Conservation (phyloP, 495 filamentous ascomycete species). For the Penicillium lividum region DNA sequence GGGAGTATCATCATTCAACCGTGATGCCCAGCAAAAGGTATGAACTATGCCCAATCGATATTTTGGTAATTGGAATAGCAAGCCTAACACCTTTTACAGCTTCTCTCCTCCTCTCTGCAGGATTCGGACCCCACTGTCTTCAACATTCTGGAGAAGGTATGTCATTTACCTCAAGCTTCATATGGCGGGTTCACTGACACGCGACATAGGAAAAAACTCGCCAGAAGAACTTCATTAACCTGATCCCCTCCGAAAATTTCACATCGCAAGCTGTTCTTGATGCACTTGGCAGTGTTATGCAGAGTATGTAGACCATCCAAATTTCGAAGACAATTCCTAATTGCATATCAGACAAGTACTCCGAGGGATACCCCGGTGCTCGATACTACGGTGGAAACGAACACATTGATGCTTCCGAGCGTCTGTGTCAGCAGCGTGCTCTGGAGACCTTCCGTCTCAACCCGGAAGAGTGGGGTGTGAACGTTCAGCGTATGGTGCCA, state of each 20-base stretch:
- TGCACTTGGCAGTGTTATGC: constrained; percentile 96
- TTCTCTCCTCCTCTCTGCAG: constrained; percentile 76
- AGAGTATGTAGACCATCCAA: constrained; percentile 62
- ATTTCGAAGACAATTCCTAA: constrained; percentile 11
- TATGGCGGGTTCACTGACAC: constrained; percentile 13
- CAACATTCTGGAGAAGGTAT: constrained; percentile 86
- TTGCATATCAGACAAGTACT: constrained; percentile 82
- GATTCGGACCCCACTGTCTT: constrained; percentile 85
- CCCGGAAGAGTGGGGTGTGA: constrained; percentile 92
- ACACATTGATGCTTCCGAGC: constrained; percentile 87
- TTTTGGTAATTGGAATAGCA: not conserved
- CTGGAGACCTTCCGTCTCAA: constrained; percentile 82
- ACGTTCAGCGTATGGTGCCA: constrained; percentile 78
- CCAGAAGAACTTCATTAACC: constrained; percentile 97
- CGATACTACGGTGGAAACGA: constrained; percentile 98
- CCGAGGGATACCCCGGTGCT: constrained; percentile 95
- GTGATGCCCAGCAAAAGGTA: constrained; percentile 48
- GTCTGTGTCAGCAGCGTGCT: constrained; percentile 85
- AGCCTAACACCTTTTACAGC: constrained; percentile 45
- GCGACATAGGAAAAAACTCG: constrained; percentile 81
- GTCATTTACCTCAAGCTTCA: constrained; percentile 15
- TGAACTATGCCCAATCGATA: constrained; percentile 15
- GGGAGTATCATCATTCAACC: constrained; percentile 40
- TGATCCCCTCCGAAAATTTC: constrained; percentile 99
- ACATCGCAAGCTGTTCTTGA: constrained; percentile 96